Evolutionary conservation across 116 monocot genomes (phyloP).

Genomic region (Trichopus zeylanicus): DNA sequence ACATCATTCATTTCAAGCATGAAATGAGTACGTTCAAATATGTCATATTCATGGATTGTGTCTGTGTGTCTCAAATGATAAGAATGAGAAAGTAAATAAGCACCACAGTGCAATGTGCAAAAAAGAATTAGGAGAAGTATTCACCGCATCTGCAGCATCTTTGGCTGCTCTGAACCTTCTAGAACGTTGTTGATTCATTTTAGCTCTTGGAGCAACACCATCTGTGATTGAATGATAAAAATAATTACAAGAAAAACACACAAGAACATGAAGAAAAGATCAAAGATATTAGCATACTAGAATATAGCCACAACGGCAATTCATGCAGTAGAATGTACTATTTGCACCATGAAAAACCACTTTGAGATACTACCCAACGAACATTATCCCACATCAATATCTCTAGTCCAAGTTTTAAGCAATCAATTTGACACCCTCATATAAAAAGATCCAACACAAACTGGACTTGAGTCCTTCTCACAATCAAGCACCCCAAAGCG

Average conservation of each 20-base stretch:
- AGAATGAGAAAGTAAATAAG: background rate
- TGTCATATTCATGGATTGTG: background rate
- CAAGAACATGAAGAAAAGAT: too few relatives aligned
- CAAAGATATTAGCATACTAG: too few relatives aligned
- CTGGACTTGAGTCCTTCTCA: too few relatives aligned
- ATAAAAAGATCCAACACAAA: too few relatives aligned
- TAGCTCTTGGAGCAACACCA: conserved; percentile 63
- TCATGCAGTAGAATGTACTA: too few relatives aligned
- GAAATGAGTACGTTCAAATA: background rate
- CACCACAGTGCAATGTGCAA: background rate
- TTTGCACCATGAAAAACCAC: too few relatives aligned
- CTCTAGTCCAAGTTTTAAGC: too few relatives aligned
- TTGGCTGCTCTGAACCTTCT: conserved; percentile 52
- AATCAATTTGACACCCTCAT: too few relatives aligned
- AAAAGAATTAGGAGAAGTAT: background rate
- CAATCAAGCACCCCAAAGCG: too few relatives aligned
- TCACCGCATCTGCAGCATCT: conserved; percentile 45
- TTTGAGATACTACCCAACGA: too few relatives aligned
- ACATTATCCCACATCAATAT: too few relatives aligned
- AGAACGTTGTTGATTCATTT: conserved; percentile 63
- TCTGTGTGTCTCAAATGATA: background rate
- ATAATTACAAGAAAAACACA: background rate
- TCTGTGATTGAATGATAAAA: conserved; percentile 16
- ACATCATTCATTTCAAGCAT: background rate
- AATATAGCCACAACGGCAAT: too few relatives aligned